Percentiles rank a stretch among this genome's conserved stretches.
phyloP scores from a whole-genome alignment of 257 asterid species.

The Petunia secreta region DNA sequence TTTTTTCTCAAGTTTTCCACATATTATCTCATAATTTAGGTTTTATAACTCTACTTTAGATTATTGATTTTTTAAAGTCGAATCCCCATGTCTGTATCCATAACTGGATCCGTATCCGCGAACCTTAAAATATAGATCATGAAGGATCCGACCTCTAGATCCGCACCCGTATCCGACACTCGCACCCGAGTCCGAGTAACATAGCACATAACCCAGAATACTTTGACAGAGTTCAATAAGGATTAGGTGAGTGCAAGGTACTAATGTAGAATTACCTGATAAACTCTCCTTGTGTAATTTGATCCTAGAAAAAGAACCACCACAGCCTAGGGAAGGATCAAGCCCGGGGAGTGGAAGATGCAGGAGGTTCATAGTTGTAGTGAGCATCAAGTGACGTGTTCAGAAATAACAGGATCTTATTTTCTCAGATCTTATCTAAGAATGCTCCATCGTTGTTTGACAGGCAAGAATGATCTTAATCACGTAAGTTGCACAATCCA shows the following conservation, averaged over 20 bases:
- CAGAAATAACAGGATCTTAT: neutral
- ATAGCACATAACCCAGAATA: neutral
- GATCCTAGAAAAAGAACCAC: neutral
- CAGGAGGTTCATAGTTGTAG: constrained; percentile 5
- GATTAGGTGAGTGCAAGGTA: neutral
- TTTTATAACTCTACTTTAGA: too few species aligned
- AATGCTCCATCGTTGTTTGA: neutral
- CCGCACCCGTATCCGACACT: too few species aligned
- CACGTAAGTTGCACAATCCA: constrained; percentile 8
- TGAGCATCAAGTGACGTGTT: neutral
- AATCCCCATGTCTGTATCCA: too few species aligned
- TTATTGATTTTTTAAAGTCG: too few species aligned
- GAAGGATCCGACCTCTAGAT: too few species aligned
- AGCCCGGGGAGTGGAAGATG: constrained; percentile 1
- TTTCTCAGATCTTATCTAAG: neutral
- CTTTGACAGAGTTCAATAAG: neutral
- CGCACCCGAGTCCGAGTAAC: too few species aligned
- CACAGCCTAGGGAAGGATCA: neutral
- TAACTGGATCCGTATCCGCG: too few species aligned
- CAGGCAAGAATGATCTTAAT: neutral
- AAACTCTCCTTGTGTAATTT: constrained; percentile 5
- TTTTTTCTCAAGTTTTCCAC: too few species aligned
- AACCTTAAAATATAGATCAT: too few species aligned
- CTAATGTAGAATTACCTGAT: constrained; percentile 7
- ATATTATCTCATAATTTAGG: too few species aligned